Conservation (phyloP, 2,329 filamentous ascomycete species). For the Cytospora piceae region DNA sequence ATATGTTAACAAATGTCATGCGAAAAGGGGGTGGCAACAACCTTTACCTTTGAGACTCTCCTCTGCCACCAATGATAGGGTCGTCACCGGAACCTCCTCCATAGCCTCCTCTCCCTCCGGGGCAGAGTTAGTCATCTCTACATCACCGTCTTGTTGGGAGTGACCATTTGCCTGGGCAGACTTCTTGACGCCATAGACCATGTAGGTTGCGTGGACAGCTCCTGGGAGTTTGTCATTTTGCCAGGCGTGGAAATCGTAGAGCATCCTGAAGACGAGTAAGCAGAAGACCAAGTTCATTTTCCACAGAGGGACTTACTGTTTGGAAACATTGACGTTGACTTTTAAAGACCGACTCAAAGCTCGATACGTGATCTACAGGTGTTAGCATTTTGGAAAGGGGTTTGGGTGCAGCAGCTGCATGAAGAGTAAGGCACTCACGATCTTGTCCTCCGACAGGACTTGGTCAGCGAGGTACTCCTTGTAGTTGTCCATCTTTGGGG, state of each 20-base stretch:
- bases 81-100: constrained; percentile 57
- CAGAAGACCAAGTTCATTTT: not conserved
- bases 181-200: constrained; percentile 73
- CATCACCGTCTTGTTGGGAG: constrained; percentile 59
- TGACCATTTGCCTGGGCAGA: constrained; percentile 36
- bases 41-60: constrained; percentile 68
- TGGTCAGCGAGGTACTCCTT: constrained; percentile 74
- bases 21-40: not conserved
- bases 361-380: constrained; percentile 82
- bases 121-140: constrained; percentile 71
- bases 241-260: constrained; percentile 79
- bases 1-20: constrained; percentile 26
- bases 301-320: constrained; percentile 65
- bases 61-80: constrained; percentile 71
- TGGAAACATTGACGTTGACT: constrained; percentile 84
- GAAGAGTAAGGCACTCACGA: constrained; percentile 53
- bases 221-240: constrained; percentile 76
- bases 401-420: not conserved
- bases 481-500: constrained; percentile 60
- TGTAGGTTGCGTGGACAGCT: constrained; percentile 88
- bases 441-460: constrained; percentile 74
- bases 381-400: constrained; percentile 17
- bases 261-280: constrained; percentile 61
- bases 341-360: constrained; percentile 80
- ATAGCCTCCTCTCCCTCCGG: constrained; percentile 55